A percentile compares a stretch with the other conserved stretches of the same genome.
phyloP scores from a whole-genome alignment of 2,329 filamentous ascomycete species.

The Lecanoromycetidae sp. region DNA sequence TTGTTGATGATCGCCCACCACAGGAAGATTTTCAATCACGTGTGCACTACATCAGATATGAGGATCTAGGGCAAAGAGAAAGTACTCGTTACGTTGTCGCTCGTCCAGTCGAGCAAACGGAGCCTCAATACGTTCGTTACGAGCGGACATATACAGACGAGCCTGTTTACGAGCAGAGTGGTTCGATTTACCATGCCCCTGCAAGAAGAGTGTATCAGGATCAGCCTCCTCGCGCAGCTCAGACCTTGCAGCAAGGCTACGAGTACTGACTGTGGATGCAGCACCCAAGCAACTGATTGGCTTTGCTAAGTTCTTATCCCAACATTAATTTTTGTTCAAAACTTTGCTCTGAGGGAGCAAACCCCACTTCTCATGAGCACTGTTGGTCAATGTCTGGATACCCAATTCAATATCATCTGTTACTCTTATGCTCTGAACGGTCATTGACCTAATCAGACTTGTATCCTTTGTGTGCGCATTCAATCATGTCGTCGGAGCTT shows the following conservation, averaged over 20 bases:
- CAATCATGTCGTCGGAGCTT: too few relatives aligned
- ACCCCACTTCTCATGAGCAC: too few relatives aligned
- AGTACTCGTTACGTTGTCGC: conserved; percentile 20
- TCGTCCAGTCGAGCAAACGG: conserved; percentile 18
- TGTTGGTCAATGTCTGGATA: too few relatives aligned
- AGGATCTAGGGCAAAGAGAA: conserved; percentile 17
- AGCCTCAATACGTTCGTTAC: conserved; percentile 11
- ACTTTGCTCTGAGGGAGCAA: not conserved
- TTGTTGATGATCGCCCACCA: conserved; percentile 19
- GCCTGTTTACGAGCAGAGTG: conserved; percentile 13
- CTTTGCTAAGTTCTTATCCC: not conserved
- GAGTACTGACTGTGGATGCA: conserved; percentile 6
- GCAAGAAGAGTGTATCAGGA: conserved; percentile 10
- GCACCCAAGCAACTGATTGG: not conserved
- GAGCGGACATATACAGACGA: conserved; percentile 8
- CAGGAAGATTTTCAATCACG: conserved; percentile 7
- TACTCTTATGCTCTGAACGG: too few relatives aligned
- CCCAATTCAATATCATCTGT: too few relatives aligned
- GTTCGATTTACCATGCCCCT: conserved; percentile 12
- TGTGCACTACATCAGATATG: conserved; percentile 22
- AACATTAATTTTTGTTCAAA: not conserved
- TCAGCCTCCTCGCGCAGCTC: not conserved
- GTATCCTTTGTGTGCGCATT: too few relatives aligned
- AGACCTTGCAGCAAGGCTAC: not conserved
- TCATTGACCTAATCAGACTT: too few relatives aligned